Conservation (phyloP, 352 stramenopile genomes). For the Thalassiosira hispida region DNA sequence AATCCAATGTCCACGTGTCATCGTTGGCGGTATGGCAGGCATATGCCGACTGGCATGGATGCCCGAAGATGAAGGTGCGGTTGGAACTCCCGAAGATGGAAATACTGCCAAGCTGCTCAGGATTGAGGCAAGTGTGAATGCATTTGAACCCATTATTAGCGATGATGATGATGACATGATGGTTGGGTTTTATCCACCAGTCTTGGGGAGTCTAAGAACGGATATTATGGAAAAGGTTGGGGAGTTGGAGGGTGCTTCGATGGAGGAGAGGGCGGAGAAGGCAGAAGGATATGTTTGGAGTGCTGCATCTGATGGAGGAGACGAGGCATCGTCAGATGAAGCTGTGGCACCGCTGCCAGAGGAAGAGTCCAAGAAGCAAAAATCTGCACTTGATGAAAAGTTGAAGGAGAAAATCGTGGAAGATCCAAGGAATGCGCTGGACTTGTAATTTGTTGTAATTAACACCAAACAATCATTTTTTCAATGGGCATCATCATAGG, state of each 20-base stretch:
- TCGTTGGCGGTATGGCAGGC: slow-evolving; percentile 58
- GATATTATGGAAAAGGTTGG: slow-evolving; percentile 79
- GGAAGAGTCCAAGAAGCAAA: slow-evolving; percentile 7
- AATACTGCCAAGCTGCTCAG: slow-evolving; percentile 62
- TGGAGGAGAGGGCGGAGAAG: slow-evolving; percentile 43
- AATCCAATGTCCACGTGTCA: slow-evolving; percentile 75
- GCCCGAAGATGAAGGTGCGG: slow-evolving; percentile 65
- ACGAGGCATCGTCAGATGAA: neutral
- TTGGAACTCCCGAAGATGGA: slow-evolving; percentile 43
- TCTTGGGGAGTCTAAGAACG: slow-evolving; percentile 72
- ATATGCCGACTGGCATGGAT: slow-evolving; percentile 81
- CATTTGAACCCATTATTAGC: slow-evolving; percentile 73
- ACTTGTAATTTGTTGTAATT: slow-evolving; percentile 36
- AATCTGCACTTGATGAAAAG: slow-evolving; percentile 35
- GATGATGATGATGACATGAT: slow-evolving; percentile 71
- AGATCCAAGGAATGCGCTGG: slow-evolving; percentile 58
- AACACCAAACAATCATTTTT: neutral
- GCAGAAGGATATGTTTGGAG: slow-evolving; percentile 48
- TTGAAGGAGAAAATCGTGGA: slow-evolving; percentile 45
- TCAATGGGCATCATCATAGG: no score
- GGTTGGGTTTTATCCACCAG: slow-evolving; percentile 77
- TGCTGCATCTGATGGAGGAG: neutral
- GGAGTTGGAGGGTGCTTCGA: slow-evolving; percentile 62
- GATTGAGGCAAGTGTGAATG: slow-evolving; percentile 74
- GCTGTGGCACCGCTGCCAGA: slow-evolving; percentile 13